Evolutionary conservation across 148 eudicot species (phyloP), one percentile per base, ranked within the genome.

Genomic region (Pharnaceum exiguum): DNA sequence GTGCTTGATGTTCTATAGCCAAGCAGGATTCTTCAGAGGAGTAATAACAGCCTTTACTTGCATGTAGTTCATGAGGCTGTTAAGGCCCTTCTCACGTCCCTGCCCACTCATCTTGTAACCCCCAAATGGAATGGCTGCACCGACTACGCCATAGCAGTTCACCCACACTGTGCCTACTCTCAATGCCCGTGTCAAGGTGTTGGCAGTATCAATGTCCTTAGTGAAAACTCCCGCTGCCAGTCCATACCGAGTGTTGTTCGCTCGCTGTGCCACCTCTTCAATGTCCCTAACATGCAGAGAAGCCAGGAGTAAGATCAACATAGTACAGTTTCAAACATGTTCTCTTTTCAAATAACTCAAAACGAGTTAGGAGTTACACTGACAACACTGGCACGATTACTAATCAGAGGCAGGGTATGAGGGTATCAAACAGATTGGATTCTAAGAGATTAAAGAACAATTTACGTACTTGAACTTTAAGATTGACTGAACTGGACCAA

Each of bases 41-140:
- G 89, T 80, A 35, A 80, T 71, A 37, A 80, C 89, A 73, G 83
- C 63, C 71, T 83, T 83, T 7, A 83, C 83, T 57, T 83, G 89
- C 52, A 83, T 48, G 71, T 83, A 83, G 42, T 65, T 80, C 27
- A 47, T 62, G 28, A 83, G 81, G 54, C 86, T 67, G 32, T 83
- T 66, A 36, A 75, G 52, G 1, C 85, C 83, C 69, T 78, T 83
- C 64, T 80, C 89, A 42, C 86, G 75, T 1, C 89, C 89, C 7
- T 62, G 66, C n/a, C 89, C 89, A 22, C 89, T 83, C 86, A 80
- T 78, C 71, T 83, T 83, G 69, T 80, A 84, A 43, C 90, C 90
- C 0, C 86, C 86, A 45, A 84, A 81, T 2, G 90, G 90, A 2
- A 84, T 78, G 24, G 79, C 77, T 22, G 84, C 86, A 45, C 76